Evolutionary conservation across 2,329 filamentous ascomycete species (phyloP), one percentile per base, ranked within the genome.

Genomic region (Colletotrichum eremochloae): DNA sequence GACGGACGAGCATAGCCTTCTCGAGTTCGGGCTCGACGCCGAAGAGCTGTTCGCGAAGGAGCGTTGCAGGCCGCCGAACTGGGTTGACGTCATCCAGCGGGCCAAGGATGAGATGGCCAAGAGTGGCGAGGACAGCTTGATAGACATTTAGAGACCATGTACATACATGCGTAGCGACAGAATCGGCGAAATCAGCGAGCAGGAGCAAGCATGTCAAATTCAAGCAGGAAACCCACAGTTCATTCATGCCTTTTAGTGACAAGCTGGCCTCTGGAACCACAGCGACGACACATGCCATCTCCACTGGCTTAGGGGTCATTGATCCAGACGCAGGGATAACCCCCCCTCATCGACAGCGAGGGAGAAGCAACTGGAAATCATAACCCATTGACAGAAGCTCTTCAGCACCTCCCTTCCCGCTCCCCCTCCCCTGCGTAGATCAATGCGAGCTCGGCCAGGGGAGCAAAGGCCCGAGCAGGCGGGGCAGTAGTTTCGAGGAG

Each of bases 1-100:
- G 87, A 86, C 84, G 1, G 81, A 81, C 5, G 87, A 89, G 76
- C 82, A 86, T 63, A 79, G 81, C 3, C 76, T 89, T 74, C 72
- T 89, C 61, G 79, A 82, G 55, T 87, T 88, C 71, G 87, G 84
- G 0, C 77, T 84, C 3, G 84, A 88, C 60, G 83, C 81, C 0
- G 86, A 88, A 76, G 78, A 80, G 24, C 76, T 83, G 2, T 82
- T 82, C 8, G 77, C 76, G 0, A 81, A 81, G 60, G 74, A 79
- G 60, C 79, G 77, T 66, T 74, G 76, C 24, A 76, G 78, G 57
- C 82, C 84, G 14, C 79, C 79, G 1, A 80, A 76, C 61, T 88
- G 85, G 85, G 81, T 86, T 1, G 85, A 88, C 78, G 81, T 87
- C 2, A 77, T 86, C 29, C 80, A 76, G 64, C 71, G 78, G 74